Evolutionary conservation across 2,329 filamentous ascomycete genomes (phyloP).

Genomic region (Curvularia eragrostidis): DNA sequence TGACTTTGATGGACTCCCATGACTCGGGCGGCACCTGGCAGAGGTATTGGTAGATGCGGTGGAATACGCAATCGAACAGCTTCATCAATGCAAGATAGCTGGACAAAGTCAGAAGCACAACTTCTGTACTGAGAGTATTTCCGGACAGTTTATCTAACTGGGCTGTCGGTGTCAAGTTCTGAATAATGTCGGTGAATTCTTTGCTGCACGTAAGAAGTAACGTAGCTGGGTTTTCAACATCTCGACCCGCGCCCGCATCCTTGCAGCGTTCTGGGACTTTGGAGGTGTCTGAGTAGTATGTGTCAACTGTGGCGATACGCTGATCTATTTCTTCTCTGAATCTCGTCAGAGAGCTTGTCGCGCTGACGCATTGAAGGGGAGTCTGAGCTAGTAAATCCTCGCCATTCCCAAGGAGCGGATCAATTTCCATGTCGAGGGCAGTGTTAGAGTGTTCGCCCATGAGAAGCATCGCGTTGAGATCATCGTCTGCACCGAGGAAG

Average conservation of each 20-base stretch:
- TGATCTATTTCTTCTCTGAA: neutral
- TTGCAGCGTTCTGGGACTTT: neutral
- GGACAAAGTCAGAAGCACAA: neutral
- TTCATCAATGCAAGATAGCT: neutral
- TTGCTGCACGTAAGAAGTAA: neutral
- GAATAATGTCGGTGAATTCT: neutral
- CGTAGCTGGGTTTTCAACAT: neutral
- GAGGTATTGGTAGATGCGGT: neutral
- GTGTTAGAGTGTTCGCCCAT: neutral
- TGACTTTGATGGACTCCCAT: neutral
- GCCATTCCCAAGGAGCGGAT: neutral
- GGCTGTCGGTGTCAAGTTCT: neutral
- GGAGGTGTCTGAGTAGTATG: neutral
- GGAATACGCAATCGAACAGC: neutral
- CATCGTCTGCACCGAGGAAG: neutral
- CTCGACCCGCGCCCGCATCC: neutral
- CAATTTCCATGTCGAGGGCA: neutral
- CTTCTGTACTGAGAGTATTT: neutral
- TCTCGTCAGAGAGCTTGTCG: neutral
- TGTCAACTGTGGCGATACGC: neutral
- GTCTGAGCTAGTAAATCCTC: neutral
- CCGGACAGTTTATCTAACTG: neutral
- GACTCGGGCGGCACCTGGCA: neutral
- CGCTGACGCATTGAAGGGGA: neutral
- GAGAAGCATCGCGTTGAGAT: neutral